Evolutionary conservation across 2,329 filamentous ascomycete genomes (phyloP), one percentile per base, ranked within the genome.

Genomic region (Venturiaceae sp.): DNA sequence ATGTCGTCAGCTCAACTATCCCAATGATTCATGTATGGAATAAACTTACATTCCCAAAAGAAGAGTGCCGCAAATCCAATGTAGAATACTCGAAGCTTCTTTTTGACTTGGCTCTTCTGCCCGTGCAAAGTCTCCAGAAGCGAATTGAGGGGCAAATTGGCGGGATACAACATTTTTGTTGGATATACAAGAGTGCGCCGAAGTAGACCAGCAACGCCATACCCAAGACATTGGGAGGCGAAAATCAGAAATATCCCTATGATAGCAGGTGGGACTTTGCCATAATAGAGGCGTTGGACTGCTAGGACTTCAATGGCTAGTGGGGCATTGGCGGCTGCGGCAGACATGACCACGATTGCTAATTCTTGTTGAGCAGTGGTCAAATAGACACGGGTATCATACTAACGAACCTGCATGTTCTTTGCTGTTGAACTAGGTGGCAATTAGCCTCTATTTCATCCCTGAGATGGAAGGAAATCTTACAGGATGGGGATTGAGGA

Each of bases 401-500:
- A n/a, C n/a, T 41, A 19, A 6, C 44, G 28, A 4, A 2, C 64
- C 62, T 11, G 62, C 64, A 62, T 72, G 69, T 59, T 72, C 69
- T 53, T 72, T 72, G 19, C 52, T 57, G 55, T 72, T 72, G 64
- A 71, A 72, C 44, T 50, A 28, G 26, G 30, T 30, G 11, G 21
- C 26, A 26, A 16, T 50, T 65, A 2, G 64, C 60, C 11, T 64
- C 58, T 76, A 78, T 30, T 68, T 69, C 16, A 78, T 68, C 21
- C 78, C 71, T 2, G 70, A 70, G 57, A 78, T 59, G 63, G 77
- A 77, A 21, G 77, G 72, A 23, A 69, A 3, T 1, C 44, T 30
- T 50, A 50, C 44, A 3, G 72, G 68, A 26, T 65, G 63, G 3
- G 74, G 74, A 33, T 75, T 76, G 26, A 75, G 58, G 47, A 67